Evolutionary conservation across 2,329 filamentous ascomycete species (phyloP), one percentile per base, ranked within the genome.

Genomic region (Cladosporium austrohemisphaericum): DNA sequence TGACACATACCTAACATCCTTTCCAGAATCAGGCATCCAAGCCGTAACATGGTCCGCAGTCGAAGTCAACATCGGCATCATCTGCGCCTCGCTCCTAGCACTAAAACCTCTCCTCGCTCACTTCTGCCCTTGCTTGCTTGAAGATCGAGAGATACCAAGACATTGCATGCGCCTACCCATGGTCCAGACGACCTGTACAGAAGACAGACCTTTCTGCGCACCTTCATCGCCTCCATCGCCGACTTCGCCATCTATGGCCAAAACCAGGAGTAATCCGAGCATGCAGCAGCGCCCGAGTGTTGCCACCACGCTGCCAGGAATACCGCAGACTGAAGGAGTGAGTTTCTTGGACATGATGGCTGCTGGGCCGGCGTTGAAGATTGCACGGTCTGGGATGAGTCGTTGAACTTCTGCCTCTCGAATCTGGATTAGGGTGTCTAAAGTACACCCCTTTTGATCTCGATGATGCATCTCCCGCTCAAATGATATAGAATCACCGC

Each of bases 11-110:
- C 46, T 49, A n/a, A 41, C 20, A 10, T n/a, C 20, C 5, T 1
- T 4, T 1, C 1, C 16, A 51, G 49, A 61, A 26, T 66, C 68
- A 1, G 69, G 69, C n/a, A 65, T 67, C 8, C 65, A 67, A 54
- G 64, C 68, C 5, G 54, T 71, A 4, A 63, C 69, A 9, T 73
- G 69, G 64, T 70, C 68, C 2, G 63, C 63, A 2, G 59, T 69
- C 32, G 71, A 75, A 58, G 62, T 68, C 41, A 73, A 74, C 41
- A 61, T 71, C 1, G 69, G 70, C 19, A 71, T 74, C 54, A 65
- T 70, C 4, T 74, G 69, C 55, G 70, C 71, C 9, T 74, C 67
- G 2, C 52, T 74, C 14, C 58, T 73, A 1, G 68, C 71, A 2
- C 63, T 74, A 52, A 73, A 71, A 44, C 70, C 69, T 5, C 58